A percentile compares a stretch with the other conserved stretches of the same genome.
phyloP scores from a whole-genome alignment of 306 rosid genomes.

The Cucurbita maxima region DNA sequence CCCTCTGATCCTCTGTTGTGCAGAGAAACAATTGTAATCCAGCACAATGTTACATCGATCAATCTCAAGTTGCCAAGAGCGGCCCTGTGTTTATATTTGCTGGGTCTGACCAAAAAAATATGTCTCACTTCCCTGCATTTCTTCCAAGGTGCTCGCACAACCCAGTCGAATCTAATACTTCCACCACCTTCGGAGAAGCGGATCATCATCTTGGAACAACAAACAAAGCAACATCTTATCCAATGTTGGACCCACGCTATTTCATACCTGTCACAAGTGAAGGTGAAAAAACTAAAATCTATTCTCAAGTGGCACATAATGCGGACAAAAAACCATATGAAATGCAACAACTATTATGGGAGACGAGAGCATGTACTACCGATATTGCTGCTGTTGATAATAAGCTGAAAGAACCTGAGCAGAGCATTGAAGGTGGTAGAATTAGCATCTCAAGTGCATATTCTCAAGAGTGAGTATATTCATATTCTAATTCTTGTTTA shows the following conservation, averaged over 20 bases:
- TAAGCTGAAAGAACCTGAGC: slow-evolving; percentile 67
- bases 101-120: slow-evolving; percentile 42
- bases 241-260: slow-evolving; percentile 36
- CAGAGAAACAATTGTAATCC: slow-evolving; percentile 51
- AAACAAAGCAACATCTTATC: slow-evolving; percentile 34
- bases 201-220: slow-evolving; percentile 37
- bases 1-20: neutral
- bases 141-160: slow-evolving; percentile 30
- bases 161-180: slow-evolving; percentile 35
- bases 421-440: slow-evolving; percentile 71
- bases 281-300: slow-evolving; percentile 29
- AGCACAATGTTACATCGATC: slow-evolving; percentile 39
- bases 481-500: no score
- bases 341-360: slow-evolving; percentile 23
- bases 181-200: slow-evolving; percentile 34
- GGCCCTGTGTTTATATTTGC: slow-evolving; percentile 49
- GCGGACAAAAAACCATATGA: slow-evolving; percentile 30
- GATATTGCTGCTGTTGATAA: slow-evolving; percentile 27
- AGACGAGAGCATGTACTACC: slow-evolving; percentile 20
- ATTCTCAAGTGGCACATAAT: slow-evolving; percentile 35
- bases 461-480: slow-evolving; percentile 71
- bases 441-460: slow-evolving; percentile 82
- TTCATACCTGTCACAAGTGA: slow-evolving; percentile 27
- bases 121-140: slow-evolving; percentile 21
- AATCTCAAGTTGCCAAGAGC: slow-evolving; percentile 32